A percentile compares a stretch with the other conserved stretches of the same genome.
These are phyloP conservation scores for Petasospora fabianii DNA, from an alignment of 1,139 yeast genomes.

Conservation along the genomic window DNA sequence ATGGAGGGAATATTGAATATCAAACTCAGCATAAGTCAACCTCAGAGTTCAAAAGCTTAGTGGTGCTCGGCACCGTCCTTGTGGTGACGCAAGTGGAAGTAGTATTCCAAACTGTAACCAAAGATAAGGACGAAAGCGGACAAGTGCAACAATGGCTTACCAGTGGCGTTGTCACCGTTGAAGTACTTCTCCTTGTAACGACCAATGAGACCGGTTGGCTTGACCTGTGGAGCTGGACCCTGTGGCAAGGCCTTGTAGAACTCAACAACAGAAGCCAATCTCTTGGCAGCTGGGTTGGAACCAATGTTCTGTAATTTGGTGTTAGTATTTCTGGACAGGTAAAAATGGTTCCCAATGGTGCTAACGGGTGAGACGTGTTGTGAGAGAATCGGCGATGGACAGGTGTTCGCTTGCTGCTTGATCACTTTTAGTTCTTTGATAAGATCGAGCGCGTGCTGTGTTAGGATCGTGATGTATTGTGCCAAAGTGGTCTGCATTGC, in stretches of 20 bases:
- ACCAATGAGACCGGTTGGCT: constrained; percentile 70
- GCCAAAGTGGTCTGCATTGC: too few species aligned
- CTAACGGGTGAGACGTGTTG: too few species aligned
- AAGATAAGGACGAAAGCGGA: constrained; percentile 65
- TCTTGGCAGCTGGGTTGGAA: constrained; percentile 93
- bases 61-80: constrained; percentile 27
- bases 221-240: constrained; percentile 77
- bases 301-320: constrained; percentile 60
- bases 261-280: constrained; percentile 91
- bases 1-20: constrained; percentile 5
- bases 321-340: too few species aligned
- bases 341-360: too few species aligned
- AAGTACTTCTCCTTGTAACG: constrained; percentile 76
- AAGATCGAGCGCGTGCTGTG: too few species aligned
- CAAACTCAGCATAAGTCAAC: constrained; percentile 2
- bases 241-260: constrained; percentile 96
- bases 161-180: constrained; percentile 75
- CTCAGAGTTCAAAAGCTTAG: constrained; percentile 12
- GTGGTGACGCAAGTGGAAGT: constrained; percentile 75
- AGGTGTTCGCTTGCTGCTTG: too few species aligned
- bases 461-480: too few species aligned
- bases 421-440: too few species aligned
- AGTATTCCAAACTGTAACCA: constrained; percentile 93
- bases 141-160: constrained; percentile 78
- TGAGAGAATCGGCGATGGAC: too few species aligned